Conservation (phyloP, 306 rosid genomes). For the Amphicarpaea edgeworthii region DNA sequence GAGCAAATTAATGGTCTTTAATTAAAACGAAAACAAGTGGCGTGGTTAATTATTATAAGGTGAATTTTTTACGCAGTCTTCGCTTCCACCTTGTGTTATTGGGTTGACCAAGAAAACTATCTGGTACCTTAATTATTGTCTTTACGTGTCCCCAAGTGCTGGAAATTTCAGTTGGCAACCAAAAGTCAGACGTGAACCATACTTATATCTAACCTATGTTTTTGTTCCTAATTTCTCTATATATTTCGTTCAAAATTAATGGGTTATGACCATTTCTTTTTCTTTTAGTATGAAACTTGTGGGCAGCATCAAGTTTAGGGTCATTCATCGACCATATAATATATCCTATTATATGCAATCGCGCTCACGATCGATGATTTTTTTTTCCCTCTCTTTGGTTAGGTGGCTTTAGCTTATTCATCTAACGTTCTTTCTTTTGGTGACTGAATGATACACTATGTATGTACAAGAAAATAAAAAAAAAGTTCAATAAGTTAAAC, state of each 20-base stretch:
- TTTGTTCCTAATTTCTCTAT: slow-evolving; percentile 34
- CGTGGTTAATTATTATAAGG: slow-evolving; percentile 33
- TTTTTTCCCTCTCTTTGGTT: slow-evolving; percentile 12
- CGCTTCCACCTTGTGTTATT: slow-evolving; percentile 20
- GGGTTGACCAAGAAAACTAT: slow-evolving; percentile 47
- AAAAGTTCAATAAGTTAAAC: too few species aligned
- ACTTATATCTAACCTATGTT: slow-evolving; percentile 36
- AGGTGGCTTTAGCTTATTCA: slow-evolving; percentile 32
- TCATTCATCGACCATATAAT: neutral
- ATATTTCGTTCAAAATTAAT: slow-evolving; percentile 24
- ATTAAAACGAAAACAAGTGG: slow-evolving; percentile 32
- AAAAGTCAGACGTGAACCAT: slow-evolving; percentile 46
- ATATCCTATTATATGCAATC: slow-evolving; percentile 11
- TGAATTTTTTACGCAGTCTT: slow-evolving; percentile 43
- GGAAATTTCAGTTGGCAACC: slow-evolving; percentile 43
- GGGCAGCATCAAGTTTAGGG: slow-evolving; percentile 27
- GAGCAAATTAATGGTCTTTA: slow-evolving; percentile 6
- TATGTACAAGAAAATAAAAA: too few species aligned
- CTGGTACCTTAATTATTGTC: slow-evolving; percentile 45
- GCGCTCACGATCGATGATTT: slow-evolving; percentile 5
- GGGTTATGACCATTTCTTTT: neutral
- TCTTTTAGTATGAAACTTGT: slow-evolving; percentile 15
- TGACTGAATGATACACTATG: slow-evolving; percentile 11
- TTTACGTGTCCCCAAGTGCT: slow-evolving; percentile 48
- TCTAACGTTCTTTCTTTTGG: slow-evolving; percentile 8